Conservation (phyloP, 2,329 filamentous ascomycete genomes). For the Colletotrichum siamense region DNA sequence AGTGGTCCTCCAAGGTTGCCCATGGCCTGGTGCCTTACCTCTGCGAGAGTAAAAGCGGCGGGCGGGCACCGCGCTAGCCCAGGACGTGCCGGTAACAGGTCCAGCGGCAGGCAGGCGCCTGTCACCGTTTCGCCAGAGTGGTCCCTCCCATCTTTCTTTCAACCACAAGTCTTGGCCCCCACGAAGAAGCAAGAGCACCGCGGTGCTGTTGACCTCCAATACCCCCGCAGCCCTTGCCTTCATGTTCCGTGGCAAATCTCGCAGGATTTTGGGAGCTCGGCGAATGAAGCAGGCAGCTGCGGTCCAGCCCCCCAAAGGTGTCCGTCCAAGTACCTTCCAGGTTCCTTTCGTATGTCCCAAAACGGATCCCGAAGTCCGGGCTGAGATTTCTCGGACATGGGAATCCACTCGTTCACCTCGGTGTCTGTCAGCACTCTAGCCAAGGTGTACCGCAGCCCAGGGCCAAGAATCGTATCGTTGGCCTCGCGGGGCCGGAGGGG, state of each 20-base stretch:
- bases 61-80: background rate
- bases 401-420: background rate
- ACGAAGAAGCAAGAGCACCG: background rate
- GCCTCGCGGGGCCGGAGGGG: background rate
- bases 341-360: background rate
- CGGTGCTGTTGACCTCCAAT: background rate
- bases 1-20: background rate
- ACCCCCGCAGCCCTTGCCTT: background rate
- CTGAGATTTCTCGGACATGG: background rate
- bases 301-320: background rate
- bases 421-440: slow-evolving; percentile 11
- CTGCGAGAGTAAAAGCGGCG: background rate
- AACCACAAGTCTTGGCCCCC: background rate
- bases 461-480: background rate
- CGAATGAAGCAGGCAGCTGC: background rate
- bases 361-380: background rate
- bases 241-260: background rate
- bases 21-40: background rate
- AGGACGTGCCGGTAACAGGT: background rate
- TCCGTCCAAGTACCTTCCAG: background rate
- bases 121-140: background rate
- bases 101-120: background rate
- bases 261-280: background rate
- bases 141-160: background rate
- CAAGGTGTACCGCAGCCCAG: background rate